These are phyloP conservation scores for Phascolomyces articulosus DNA, from an alignment of 371 early-diverging fungal species.

Conservation along the genomic window DNA sequence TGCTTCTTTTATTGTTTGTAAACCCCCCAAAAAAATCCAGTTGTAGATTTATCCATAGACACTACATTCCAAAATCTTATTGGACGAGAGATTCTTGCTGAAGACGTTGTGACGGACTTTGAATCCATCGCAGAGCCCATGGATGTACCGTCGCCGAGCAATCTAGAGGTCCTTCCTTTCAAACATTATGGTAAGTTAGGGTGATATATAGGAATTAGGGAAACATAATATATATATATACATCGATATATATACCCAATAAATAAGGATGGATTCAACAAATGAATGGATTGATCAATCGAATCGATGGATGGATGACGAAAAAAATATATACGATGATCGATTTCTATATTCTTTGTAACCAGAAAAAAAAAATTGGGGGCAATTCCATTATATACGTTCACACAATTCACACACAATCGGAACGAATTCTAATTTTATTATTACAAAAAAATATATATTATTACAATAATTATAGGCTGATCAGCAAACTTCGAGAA, in stretches of 20 bases:
- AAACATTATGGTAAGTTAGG: background rate
- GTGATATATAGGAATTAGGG: background rate
- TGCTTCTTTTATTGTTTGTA: no score
- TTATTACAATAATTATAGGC: constrained; percentile 30
- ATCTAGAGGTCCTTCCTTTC: background rate
- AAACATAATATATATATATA: background rate
- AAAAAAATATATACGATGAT: background rate
- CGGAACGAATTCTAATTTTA: background rate
- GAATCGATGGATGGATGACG: background rate
- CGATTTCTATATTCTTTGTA: no score
- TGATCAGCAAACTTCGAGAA: constrained; percentile 66
- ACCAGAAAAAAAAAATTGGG: no score
- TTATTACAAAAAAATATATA: background rate
- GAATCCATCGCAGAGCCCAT: background rate
- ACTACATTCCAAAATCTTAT: background rate
- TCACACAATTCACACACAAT: no score
- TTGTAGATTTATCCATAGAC: no score
- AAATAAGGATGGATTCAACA: background rate
- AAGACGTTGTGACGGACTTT: background rate
- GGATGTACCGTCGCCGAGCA: background rate
- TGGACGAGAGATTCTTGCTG: background rate
- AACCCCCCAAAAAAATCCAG: no score
- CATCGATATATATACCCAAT: background rate
- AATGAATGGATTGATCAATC: constrained; percentile 9
- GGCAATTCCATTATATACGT: no score